phyloP scores from a whole-genome alignment of 108 stramenopile genomes.

The Fragilariopsis cylindrus region DNA sequence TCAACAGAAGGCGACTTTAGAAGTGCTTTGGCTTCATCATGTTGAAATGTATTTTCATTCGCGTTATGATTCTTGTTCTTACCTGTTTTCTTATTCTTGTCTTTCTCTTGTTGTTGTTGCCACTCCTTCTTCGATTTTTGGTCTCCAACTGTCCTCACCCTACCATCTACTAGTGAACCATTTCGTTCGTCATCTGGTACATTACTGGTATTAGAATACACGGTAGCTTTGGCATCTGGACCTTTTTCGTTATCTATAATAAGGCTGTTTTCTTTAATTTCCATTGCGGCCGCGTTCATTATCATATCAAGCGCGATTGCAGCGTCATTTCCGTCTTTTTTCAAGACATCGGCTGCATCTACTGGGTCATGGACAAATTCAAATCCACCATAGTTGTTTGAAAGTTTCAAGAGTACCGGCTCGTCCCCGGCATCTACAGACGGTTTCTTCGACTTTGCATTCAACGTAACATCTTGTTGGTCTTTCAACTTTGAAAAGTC shows the following conservation, averaged over 20 bases:
- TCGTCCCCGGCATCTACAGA: conserved; percentile 7
- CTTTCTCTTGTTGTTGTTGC: background rate
- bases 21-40: background rate
- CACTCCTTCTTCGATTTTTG: background rate
- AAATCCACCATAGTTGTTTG: conserved; percentile 15
- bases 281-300: conserved; percentile 25
- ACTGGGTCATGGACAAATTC: conserved; percentile 26
- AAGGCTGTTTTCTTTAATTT: conserved; percentile 16
- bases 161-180: background rate
- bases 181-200: background rate
- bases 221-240: conserved; percentile 12
- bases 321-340: conserved; percentile 18
- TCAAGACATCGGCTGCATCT: conserved; percentile 17
- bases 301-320: conserved; percentile 20
- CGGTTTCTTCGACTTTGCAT: background rate
- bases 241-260: background rate
- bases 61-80: background rate
- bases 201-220: background rate
- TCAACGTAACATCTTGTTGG: background rate
- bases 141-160: background rate
- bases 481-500: conserved; percentile 17
- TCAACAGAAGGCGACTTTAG: conserved; percentile 3
- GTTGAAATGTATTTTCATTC: background rate
- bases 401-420: conserved; percentile 14
- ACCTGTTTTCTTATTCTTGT: background rate